Evolutionary conservation across 2,329 filamentous ascomycete genomes (phyloP), one percentile per base, ranked within the genome.

Genomic region (Fusarium sulawesiense): DNA sequence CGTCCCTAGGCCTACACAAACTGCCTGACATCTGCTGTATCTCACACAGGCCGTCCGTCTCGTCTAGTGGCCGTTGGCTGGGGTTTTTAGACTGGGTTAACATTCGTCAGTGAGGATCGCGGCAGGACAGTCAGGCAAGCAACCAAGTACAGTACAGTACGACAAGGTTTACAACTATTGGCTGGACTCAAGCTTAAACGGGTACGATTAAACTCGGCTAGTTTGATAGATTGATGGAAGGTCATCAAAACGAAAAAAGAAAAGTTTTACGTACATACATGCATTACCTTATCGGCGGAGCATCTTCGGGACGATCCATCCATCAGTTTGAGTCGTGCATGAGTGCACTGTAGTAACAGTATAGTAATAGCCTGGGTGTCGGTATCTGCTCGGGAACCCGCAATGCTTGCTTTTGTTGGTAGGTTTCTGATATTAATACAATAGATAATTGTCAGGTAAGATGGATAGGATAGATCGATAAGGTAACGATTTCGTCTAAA

Each of bases 11-110:
- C 48, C n/a, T 53, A 40, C 4, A 27, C 48, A 53, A 42, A 53
- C 34, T 53, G 18, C 46, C 56, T 66, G 62, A 41, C 62, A 66
- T 47, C 27, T 56, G n/a, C 21, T 45, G 29, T 58, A 70, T 67
- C 60, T 67, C 59, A 37, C 50, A 56, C 49, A 54, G 25, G 27
- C 40, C 40, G 20, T 56, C 49, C 25, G 45, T 47, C 53, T 58
- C 40, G 59, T 65, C 62, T 75, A 75, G 73, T 58, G 71, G 70
- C 73, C 73, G 73, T 75, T 75, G 68, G 59, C 66, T 54, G 46
- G 70, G 66, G 59, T 60, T 60, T 25, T 41, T 34, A 34, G 47
- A 57, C 60, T 49, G 53, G 60, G 63, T 56, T 50, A 50, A 51
- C 61, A 66, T 56, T 68, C 46, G 61, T 48, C 56, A 64, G 60